Base-by-base conservation (phyloP, 257 asterid species). In the Coffea canephora region DNA sequence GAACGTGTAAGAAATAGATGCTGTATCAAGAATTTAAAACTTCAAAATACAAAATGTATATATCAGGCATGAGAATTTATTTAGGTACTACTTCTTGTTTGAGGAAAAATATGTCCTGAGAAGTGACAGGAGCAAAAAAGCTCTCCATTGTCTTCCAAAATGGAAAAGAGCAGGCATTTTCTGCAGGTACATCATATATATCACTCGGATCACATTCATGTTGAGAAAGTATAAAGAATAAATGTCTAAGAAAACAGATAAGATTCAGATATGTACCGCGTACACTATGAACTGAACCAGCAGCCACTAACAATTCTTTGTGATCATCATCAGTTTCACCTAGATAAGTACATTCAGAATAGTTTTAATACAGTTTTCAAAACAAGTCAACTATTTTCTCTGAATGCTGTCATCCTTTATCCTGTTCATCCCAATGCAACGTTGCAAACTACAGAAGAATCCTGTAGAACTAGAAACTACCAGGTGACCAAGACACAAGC, bases 111-210 rank as follows among this genome's bases (percentile, higher is more conserved):
- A 54, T 46, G 45, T 77, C 76, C 72, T 72, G 55, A 64, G 71
- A 41, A 48, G 76, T 45, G 18, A 73, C 25, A 9, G 82, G 71
- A 77, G 85, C 79, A 45, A 82, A 73, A 66, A 78, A 1, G 27
- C 45, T 8, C 55, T 82, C 82, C 81, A 73, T 52, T 82, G 45
- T 9, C 75, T 78, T 66, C 85, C 85, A 82, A 66, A 77, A 82
- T 6, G 71, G 72, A 65, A 0, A n/a, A 23, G 76, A 73, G 61
- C 79, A 82, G 55, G 85, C 79, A 61, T 64, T 49, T 73, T 55
- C 85, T 78, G 85, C 82, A 78, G 68, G 54, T 67, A 49, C 66
- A 74, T 19, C 5, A 54, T 45, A 65, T 71, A 49, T n/a, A 75
- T 54, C 59, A 78, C 18, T 75, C 59, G 69, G 73, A 39, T 41